A percentile compares a stretch with the other conserved stretches of the same genome.
phyloP scores from a whole-genome alignment of 2,329 filamentous ascomycete species.

The Aspergillus sp. region DNA sequence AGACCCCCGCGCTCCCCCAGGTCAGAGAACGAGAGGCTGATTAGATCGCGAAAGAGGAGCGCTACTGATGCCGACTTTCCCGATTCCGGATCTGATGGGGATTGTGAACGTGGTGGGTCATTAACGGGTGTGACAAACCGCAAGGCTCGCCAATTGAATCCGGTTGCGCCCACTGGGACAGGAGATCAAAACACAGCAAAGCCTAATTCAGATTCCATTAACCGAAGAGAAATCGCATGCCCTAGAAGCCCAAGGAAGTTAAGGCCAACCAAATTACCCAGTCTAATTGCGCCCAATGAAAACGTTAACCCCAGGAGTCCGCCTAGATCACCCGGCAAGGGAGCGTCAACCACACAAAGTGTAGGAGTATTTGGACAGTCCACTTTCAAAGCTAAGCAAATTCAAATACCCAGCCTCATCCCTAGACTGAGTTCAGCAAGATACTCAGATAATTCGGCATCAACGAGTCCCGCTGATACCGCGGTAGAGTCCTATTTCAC shows the following conservation, averaged over 20 bases:
- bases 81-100: conserved; percentile 26
- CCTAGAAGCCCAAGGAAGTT: neutral
- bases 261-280: neutral
- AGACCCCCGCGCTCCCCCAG: neutral
- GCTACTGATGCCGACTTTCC: conserved; percentile 29
- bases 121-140: neutral
- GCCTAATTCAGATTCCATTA: neutral
- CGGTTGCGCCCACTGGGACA: neutral
- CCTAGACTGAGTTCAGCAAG: neutral
- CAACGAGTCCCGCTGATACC: neutral
- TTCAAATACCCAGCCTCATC: conserved; percentile 3
- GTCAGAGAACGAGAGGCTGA: neutral
- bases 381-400: neutral
- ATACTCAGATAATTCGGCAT: neutral
- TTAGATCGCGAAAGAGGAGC: conserved; percentile 23
- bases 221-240: neutral
- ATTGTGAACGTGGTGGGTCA: neutral
- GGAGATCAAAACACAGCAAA: neutral
- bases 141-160: neutral
- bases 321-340: neutral
- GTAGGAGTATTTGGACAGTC: neutral
- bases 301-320: neutral
- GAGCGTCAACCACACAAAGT: neutral
- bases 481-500: neutral
- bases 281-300: neutral